These are phyloP conservation scores for Kokia cookei DNA, from an alignment of 441 rosid species.

Conservation along the genomic window DNA sequence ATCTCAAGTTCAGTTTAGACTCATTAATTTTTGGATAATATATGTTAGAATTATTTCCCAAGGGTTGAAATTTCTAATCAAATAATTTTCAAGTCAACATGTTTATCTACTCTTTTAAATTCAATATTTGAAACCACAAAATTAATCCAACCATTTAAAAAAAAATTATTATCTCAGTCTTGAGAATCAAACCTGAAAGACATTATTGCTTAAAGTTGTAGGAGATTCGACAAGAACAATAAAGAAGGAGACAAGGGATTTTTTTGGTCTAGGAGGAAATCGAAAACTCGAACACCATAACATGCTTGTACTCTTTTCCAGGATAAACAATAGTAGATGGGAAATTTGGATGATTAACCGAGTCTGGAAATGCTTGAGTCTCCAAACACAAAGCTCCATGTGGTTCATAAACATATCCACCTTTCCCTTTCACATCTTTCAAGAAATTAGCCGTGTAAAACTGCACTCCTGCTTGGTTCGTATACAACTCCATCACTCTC, in stretches of 20 bases:
- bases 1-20: not conserved
- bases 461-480: conserved; percentile 75
- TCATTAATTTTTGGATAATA: too few species aligned
- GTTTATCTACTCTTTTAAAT: too few species aligned
- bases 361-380: conserved; percentile 75
- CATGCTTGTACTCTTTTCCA: conserved; percentile 50
- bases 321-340: conserved; percentile 60
- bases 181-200: not conserved
- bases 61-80: too few species aligned
- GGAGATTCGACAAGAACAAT: not conserved
- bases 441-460: conserved; percentile 61
- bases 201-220: not conserved
- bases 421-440: conserved; percentile 57
- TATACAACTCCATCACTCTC: conserved; percentile 44
- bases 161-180: too few species aligned
- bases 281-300: conserved; percentile 60
- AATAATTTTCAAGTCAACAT: too few species aligned
- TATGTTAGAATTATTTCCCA: too few species aligned
- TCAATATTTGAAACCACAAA: too few species aligned
- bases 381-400: conserved; percentile 74
- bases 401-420: conserved; percentile 53
- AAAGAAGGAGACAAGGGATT: not conserved
- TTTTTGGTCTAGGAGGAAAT: conserved; percentile 8
- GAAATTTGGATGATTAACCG: conserved; percentile 64
- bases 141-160: too few species aligned